Conservation (phyloP, 768 basidiomycete genomes). For the Mycena kentingensis region DNA sequence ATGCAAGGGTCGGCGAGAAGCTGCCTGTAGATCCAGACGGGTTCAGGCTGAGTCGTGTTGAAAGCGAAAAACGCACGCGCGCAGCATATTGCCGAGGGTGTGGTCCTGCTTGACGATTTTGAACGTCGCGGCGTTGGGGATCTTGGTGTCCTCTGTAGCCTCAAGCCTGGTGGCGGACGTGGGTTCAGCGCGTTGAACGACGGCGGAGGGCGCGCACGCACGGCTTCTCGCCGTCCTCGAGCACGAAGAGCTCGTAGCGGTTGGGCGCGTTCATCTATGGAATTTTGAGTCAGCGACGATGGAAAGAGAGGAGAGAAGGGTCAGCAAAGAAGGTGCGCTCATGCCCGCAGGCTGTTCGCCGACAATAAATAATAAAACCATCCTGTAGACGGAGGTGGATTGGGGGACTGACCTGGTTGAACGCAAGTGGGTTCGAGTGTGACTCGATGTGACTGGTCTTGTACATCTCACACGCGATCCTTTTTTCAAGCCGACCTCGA, state of each 20-base stretch:
- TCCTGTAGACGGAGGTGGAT: constrained; percentile 1
- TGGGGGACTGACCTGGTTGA: too few species aligned
- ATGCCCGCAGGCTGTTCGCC: constrained; percentile 50
- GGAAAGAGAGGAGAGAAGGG: constrained; percentile 3
- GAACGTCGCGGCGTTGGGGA: constrained; percentile 95
- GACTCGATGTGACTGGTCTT: too few species aligned
- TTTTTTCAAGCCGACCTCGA: too few species aligned
- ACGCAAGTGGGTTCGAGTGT: too few species aligned
- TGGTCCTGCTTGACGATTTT: constrained; percentile 97
- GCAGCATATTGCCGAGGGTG: constrained; percentile 94
- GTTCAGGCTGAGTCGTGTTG: neutral
- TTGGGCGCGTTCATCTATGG: constrained; percentile 87
- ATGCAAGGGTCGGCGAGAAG: constrained; percentile 85
- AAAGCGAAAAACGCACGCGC: constrained; percentile 61
- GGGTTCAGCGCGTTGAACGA: constrained; percentile 15
- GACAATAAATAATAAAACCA: constrained; percentile 67
- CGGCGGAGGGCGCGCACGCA: constrained; percentile 48
- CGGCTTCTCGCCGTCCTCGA: constrained; percentile 93
- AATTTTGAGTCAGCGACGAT: neutral
- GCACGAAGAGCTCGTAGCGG: constrained; percentile 86
- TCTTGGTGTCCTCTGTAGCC: constrained; percentile 93
- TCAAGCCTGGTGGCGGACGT: constrained; percentile 63
- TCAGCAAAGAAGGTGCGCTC: constrained; percentile 59
- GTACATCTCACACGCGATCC: too few species aligned
- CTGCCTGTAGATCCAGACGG: constrained; percentile 70